Percentiles rank a stretch among this genome's conserved stretches.
Evolutionary conservation across 768 basidiomycete genomes (phyloP).

Genomic region (Mycena chlorophos): DNA sequence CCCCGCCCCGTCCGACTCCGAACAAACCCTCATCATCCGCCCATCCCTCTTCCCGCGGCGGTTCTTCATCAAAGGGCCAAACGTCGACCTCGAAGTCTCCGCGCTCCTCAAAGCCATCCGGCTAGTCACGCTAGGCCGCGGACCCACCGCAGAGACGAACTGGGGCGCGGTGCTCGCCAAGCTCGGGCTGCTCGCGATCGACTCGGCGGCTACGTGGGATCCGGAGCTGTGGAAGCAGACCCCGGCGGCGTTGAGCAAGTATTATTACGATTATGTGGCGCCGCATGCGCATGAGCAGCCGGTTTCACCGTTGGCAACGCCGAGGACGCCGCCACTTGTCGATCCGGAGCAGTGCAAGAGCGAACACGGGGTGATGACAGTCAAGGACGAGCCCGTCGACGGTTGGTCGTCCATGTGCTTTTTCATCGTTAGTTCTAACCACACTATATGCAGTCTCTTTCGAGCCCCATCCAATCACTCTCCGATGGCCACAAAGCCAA

Average conservation of each 20-base stretch:
- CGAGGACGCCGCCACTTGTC: too few relatives aligned
- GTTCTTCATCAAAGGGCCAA: too few relatives aligned
- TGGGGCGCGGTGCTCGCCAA: conserved; percentile 11
- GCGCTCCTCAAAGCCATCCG: background rate
- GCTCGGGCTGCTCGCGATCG: conserved; percentile 1
- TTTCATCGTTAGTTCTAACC: background rate
- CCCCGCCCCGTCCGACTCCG: too few relatives aligned
- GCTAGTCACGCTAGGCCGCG: background rate
- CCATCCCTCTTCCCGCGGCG: too few relatives aligned
- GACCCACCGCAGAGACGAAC: background rate
- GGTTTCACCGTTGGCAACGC: background rate
- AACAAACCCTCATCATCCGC: too few relatives aligned
- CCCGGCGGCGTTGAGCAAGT: conserved; percentile 3
- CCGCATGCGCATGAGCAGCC: background rate
- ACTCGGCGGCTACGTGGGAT: background rate
- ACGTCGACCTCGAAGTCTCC: background rate
- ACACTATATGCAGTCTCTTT: background rate
- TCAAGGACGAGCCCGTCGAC: too few relatives aligned
- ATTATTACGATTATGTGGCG: background rate
- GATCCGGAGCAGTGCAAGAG: too few relatives aligned
- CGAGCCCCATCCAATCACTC: background rate
- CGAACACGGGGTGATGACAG: too few relatives aligned
- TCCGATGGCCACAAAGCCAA: background rate
- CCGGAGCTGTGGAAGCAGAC: background rate
- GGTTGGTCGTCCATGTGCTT: too few relatives aligned